phyloP scores from a whole-genome alignment of 371 early-diverging fungal genomes.

The Mortierella sp. region DNA sequence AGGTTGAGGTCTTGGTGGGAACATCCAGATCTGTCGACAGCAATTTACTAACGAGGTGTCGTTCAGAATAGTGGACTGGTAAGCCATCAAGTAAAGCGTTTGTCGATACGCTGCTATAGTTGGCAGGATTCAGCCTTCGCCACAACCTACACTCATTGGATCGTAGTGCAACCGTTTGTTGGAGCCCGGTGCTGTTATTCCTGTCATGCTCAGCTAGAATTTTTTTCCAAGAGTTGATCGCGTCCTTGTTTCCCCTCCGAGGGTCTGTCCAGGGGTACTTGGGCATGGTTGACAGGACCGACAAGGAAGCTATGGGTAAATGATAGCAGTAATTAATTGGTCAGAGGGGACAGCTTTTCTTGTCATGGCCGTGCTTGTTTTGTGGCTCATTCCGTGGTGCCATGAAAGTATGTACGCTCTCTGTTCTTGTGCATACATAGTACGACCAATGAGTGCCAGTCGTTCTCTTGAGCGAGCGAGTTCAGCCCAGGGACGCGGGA shows the following conservation, averaged over 20 bases:
- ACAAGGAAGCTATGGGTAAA: not conserved
- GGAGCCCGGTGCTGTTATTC: not conserved
- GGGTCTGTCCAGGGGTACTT: conserved; percentile 22
- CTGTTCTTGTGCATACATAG: not conserved
- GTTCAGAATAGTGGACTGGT: too few species aligned
- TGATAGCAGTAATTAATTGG: not conserved
- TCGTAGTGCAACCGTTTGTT: not conserved
- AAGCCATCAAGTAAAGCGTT: too few species aligned
- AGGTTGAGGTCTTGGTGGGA: conserved; percentile 21
- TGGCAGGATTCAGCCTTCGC: not conserved
- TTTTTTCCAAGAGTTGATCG: conserved; percentile 27
- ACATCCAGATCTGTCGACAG: conserved; percentile 22
- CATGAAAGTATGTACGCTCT: not conserved
- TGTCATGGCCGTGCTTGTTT: not conserved
- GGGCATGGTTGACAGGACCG: conserved; percentile 1
- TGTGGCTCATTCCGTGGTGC: not conserved
- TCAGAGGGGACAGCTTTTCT: not conserved
- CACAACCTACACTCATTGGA: not conserved
- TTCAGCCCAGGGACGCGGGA: not conserved
- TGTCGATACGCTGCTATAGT: too few species aligned
- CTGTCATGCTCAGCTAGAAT: conserved; percentile 20
- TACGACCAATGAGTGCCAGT: too few species aligned
- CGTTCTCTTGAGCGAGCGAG: not conserved
- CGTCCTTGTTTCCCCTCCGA: conserved; percentile 13
- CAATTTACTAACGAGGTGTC: conserved; percentile 7